Conservation (phyloP, 768 basidiomycete genomes). For the Boletellus ananas region DNA sequence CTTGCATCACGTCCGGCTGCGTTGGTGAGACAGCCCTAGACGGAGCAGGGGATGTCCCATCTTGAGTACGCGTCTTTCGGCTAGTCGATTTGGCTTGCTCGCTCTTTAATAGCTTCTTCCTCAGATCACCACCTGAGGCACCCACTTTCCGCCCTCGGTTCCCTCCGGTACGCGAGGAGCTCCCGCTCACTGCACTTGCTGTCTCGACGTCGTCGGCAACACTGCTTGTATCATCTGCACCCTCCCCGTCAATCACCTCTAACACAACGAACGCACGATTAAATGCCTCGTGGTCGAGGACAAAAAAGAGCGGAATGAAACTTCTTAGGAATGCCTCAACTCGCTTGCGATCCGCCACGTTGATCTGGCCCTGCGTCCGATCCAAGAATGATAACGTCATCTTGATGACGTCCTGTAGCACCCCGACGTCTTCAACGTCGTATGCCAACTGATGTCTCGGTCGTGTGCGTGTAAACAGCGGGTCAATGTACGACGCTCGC, state of each 20-base stretch:
- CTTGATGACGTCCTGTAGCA: conserved; percentile 85
- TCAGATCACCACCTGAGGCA: conserved; percentile 54
- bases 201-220: conserved; percentile 38
- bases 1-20: conserved; percentile 40
- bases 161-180: conserved; percentile 32
- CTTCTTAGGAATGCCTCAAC: conserved; percentile 81
- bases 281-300: conserved; percentile 66
- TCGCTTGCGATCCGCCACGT: conserved; percentile 65
- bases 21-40: conserved; percentile 66
- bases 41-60: conserved; percentile 48
- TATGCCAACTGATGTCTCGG: conserved; percentile 80
- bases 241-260: conserved; percentile 60
- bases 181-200: conserved; percentile 25
- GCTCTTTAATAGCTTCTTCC: conserved; percentile 79
- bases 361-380: conserved; percentile 74
- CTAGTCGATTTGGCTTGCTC: conserved; percentile 73
- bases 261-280: conserved; percentile 65
- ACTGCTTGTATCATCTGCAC: conserved; percentile 43
- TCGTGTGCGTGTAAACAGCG: conserved; percentile 53
- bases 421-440: conserved; percentile 64
- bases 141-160: conserved; percentile 39
- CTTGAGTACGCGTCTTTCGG: conserved; percentile 55
- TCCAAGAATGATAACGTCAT: conserved; percentile 89
- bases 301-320: conserved; percentile 74
- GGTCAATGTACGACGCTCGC: conserved; percentile 57